These are phyloP conservation scores for Diaporthe capsici DNA, from an alignment of 2,329 filamentous ascomycete genomes.

Conservation along the genomic window DNA sequence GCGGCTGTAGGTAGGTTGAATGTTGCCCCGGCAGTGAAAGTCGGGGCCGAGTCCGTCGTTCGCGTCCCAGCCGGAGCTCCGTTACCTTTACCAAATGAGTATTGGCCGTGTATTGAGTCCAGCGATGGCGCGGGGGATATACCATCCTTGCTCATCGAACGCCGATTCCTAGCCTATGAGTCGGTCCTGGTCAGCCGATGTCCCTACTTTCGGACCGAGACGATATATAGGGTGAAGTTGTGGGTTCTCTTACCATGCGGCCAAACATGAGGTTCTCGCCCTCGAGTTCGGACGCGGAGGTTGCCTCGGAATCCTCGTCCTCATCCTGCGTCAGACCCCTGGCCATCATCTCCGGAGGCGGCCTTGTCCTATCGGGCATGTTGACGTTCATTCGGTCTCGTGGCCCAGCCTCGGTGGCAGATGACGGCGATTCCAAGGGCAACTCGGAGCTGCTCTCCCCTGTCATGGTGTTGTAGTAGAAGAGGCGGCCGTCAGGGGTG, in stretches of 20 bases:
- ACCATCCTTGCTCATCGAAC: slow-evolving; percentile 75
- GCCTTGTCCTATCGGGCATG: slow-evolving; percentile 90
- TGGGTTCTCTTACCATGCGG: slow-evolving; percentile 71
- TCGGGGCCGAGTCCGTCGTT: slow-evolving; percentile 59
- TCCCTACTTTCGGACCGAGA: neutral
- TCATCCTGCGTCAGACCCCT: slow-evolving; percentile 86
- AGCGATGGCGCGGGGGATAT: slow-evolving; percentile 91
- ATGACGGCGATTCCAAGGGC: slow-evolving; percentile 90
- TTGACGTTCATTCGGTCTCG: slow-evolving; percentile 89
- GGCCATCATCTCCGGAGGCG: slow-evolving; percentile 92
- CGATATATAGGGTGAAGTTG: neutral
- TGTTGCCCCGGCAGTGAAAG: slow-evolving; percentile 68
- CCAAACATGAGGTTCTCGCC: slow-evolving; percentile 80
- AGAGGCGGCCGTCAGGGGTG: slow-evolving; percentile 90
- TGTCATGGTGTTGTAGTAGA: slow-evolving; percentile 98
- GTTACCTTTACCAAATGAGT: slow-evolving; percentile 67
- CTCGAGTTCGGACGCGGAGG: slow-evolving; percentile 89
- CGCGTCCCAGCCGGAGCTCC: slow-evolving; percentile 34
- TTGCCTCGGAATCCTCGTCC: slow-evolving; percentile 87
- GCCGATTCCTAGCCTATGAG: slow-evolving; percentile 71
- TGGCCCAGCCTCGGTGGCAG: slow-evolving; percentile 85
- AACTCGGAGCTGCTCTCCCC: slow-evolving; percentile 95
- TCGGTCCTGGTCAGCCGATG: slow-evolving; percentile 20
- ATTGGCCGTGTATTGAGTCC: slow-evolving; percentile 85
- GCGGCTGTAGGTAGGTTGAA: slow-evolving; percentile 71